Evolutionary conservation across 2,329 filamentous ascomycete species (phyloP), one percentile per base, ranked within the genome.

Genomic region (Sporothrix brasiliensis): DNA sequence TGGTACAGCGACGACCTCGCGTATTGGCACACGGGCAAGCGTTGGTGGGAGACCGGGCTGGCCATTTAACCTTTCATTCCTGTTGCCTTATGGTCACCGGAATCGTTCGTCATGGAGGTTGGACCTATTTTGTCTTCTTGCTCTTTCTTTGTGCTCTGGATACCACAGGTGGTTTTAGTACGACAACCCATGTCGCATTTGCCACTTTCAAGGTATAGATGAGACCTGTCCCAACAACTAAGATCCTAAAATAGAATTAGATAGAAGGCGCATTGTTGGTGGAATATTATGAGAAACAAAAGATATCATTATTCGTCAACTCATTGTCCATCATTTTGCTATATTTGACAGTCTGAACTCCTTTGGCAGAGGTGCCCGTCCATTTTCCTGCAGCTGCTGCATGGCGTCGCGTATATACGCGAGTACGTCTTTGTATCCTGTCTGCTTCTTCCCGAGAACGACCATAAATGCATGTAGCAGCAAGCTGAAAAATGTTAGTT

Each of bases 381-480:
- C 73, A 2, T 69, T 47, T 0, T 19, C 34, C 0, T 76, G 77
- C 52, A 85, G 77, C 67, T 79, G 81, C 49, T 75, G 75, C 19
- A 81, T 79, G 74, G 87, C 82, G 16, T 72, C 77, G 7, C 84
- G 82, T 72, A 97, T 79, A 92, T 92, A 97, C 44, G 77, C 78
- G 70, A 97, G 79, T 16, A 94, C 84, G 41, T 80, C 80, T 5
- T 76, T 76, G 79, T 93, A 92, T 69, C 84, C 86, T 47, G 90
- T 89, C 83, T 97, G 93, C 78, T 91, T 92, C 74, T 84, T 85
- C 63, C 79, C 78, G 75, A 97, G 83, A 39, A 95, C 89, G 67
- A 83, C 81, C 60, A 82, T 78, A 76, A 97, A 97, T 5, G 93
- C 92, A 39, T 83, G 83, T 67, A 89, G 88, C 0, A 89, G 90